Percentiles rank a stretch among this genome's conserved stretches.
These are phyloP conservation scores for Boletus sp. DNA, from an alignment of 1,284 basidiomycete species.

Conservation along the genomic window DNA sequence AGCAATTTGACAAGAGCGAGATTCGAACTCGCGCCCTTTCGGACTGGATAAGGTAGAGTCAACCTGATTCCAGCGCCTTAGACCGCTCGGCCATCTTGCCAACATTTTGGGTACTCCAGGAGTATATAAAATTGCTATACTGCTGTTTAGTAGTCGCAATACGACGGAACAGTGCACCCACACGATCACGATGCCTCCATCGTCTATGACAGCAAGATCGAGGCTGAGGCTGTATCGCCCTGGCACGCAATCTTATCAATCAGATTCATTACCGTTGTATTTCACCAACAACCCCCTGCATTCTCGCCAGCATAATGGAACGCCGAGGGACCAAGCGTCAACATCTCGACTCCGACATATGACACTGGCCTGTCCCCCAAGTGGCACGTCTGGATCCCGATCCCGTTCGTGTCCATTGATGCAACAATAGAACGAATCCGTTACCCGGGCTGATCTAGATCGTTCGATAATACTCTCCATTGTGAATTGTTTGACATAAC, in stretches of 20 bases:
- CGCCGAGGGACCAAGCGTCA: neutral
- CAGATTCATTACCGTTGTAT: neutral
- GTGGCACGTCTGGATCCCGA: neutral
- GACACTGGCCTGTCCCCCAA: no score
- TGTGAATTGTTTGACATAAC: neutral
- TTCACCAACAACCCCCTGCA: neutral
- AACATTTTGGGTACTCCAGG: no score
- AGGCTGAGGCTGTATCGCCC: neutral
- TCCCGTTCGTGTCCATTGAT: neutral
- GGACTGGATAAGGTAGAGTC: slow-evolving; percentile 32
- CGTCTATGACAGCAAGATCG: neutral
- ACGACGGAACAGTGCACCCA: neutral
- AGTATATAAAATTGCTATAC: neutral
- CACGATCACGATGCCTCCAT: neutral
- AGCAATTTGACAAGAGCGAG: slow-evolving; percentile 39
- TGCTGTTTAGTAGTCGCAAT: neutral
- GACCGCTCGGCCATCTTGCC: slow-evolving; percentile 66
- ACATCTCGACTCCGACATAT: no score
- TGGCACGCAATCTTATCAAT: neutral
- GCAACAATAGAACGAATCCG: neutral
- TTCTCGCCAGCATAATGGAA: neutral
- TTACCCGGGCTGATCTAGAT: slow-evolving; percentile 9
- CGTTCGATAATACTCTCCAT: neutral
- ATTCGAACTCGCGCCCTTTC: slow-evolving; percentile 44
- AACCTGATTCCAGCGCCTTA: slow-evolving; percentile 55